phyloP scores from a whole-genome alignment of 306 rosid genomes.

The Acacia confusa region DNA sequence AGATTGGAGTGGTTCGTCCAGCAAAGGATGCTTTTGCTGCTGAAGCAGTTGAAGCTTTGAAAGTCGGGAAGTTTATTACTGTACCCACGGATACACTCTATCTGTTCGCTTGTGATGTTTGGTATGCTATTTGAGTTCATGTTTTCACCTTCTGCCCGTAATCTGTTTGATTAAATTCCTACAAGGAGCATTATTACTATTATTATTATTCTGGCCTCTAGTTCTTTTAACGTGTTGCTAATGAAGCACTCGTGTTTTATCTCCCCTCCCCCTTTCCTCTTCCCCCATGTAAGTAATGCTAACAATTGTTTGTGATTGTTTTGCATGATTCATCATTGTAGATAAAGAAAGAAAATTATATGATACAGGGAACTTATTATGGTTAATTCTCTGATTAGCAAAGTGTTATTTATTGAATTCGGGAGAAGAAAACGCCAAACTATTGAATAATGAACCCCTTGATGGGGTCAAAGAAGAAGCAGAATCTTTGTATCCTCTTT shows the following conservation, averaged over 20 bases:
- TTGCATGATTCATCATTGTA: constrained; percentile 15
- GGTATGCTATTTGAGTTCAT: constrained; percentile 38
- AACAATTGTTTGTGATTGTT: constrained; percentile 18
- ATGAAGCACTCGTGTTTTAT: not conserved
- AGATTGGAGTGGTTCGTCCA: constrained; percentile 37
- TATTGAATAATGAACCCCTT: constrained; percentile 46
- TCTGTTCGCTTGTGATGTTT: constrained; percentile 74
- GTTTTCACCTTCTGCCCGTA: constrained; percentile 3
- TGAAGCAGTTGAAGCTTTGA: constrained; percentile 56
- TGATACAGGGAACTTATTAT: constrained; percentile 4
- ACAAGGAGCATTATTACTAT: not conserved
- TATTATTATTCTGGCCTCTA: not conserved
- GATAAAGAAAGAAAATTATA: constrained; percentile 14
- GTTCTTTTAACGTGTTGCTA: not conserved
- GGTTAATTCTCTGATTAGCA: constrained; percentile 14
- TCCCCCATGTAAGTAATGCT: constrained; percentile 55
- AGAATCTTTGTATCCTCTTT: constrained; percentile 84
- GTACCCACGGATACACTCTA: constrained; percentile 74
- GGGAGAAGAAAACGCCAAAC: constrained; percentile 61
- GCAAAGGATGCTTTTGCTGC: constrained; percentile 48
- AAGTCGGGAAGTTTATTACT: constrained; percentile 52
- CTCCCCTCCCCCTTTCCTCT: not conserved
- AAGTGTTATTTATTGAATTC: constrained; percentile 38
- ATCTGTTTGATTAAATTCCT: not conserved
- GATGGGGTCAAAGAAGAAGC: constrained; percentile 56